Evolutionary conservation across 176 grass and related monocot species (phyloP).

Genomic region (Areca catechu): DNA sequence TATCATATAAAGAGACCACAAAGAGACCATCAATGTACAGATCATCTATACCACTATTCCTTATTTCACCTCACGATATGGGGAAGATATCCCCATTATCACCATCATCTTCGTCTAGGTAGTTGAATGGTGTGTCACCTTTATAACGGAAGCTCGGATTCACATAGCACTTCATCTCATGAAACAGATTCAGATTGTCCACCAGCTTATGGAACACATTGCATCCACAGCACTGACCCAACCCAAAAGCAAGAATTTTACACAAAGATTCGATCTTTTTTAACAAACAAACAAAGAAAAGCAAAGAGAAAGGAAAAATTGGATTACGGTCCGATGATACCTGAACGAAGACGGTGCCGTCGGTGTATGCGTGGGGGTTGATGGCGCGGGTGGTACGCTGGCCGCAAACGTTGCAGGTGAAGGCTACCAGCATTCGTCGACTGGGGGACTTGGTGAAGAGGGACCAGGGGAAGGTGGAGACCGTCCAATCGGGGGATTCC

Average conservation of each 20-base stretch:
- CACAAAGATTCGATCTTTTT: neutral
- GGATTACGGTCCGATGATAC: conserved; percentile 6
- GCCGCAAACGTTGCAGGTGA: conserved; percentile 95
- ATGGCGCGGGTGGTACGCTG: conserved; percentile 86
- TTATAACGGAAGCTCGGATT: conserved; percentile 76
- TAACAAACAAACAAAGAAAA: neutral
- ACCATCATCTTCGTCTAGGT: conserved; percentile 22
- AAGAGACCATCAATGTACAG: too few species aligned
- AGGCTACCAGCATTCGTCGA: conserved; percentile 75
- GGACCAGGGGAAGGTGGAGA: conserved; percentile 72
- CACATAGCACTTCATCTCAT: conserved; percentile 92
- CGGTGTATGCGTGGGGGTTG: conserved; percentile 94
- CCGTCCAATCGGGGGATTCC: conserved; percentile 9
- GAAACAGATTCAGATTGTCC: conserved; percentile 93
- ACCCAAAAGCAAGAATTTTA: neutral
- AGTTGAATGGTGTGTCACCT: conserved; percentile 62
- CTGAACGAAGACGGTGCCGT: conserved; percentile 93
- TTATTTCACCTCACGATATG: conserved; percentile 11
- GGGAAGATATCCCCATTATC: conserved; percentile 55
- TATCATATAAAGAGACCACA: too few species aligned
- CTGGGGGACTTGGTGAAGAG: conserved; percentile 86
- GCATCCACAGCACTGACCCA: conserved; percentile 75
- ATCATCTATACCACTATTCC: too few species aligned
- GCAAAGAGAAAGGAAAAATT: neutral
- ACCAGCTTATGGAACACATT: conserved; percentile 91